Conservation (phyloP, 306 rosid genomes). For the Ziziphus jujuba region DNA sequence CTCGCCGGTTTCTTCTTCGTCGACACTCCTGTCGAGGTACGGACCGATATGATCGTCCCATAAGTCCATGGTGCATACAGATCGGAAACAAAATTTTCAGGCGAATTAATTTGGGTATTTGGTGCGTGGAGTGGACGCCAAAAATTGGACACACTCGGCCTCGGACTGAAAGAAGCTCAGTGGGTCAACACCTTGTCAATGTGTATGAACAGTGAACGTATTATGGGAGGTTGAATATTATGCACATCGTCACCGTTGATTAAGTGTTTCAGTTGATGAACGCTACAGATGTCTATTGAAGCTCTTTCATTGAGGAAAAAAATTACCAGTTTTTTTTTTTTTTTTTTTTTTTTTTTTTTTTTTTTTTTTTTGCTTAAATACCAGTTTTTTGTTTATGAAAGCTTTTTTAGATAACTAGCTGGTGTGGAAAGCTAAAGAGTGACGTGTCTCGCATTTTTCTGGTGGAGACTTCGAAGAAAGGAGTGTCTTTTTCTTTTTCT, state of each 20-base stretch:
- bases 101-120: background rate
- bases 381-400: too few relatives aligned
- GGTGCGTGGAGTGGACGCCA: background rate
- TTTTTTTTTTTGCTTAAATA: too few relatives aligned
- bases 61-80: too few relatives aligned
- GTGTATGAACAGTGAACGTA: background rate
- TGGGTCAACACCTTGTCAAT: background rate
- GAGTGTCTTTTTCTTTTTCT: background rate
- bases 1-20: slow-evolving; percentile 7
- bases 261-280: background rate
- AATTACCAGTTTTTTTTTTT: too few relatives aligned
- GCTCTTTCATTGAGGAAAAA: background rate
- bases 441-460: background rate
- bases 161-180: background rate
- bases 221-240: background rate
- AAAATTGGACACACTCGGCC: too few relatives aligned
- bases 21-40: background rate
- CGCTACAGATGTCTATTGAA: background rate
- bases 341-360: too few relatives aligned
- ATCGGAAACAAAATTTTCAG: too few relatives aligned
- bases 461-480: background rate
- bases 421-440: background rate
- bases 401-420: too few relatives aligned
- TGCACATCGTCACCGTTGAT: background rate
- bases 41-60: background rate